Percentiles rank a stretch among this genome's conserved stretches.
Conservation (phyloP, 208 protist species). For the Tetramitus jugosus region DNA sequence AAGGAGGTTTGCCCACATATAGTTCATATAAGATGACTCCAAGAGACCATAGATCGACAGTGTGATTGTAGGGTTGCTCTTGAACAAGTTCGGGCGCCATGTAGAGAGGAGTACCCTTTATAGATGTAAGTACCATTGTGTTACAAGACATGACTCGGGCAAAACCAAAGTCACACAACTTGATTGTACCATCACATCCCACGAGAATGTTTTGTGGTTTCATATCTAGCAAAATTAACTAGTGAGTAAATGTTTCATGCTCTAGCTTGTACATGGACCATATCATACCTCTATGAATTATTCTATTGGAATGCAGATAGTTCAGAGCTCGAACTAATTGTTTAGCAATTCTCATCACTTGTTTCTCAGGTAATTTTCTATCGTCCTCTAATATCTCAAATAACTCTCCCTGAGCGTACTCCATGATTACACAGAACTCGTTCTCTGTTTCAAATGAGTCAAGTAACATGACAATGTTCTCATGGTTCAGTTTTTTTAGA, state of each 20-base stretch:
- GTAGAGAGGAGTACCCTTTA: slow-evolving; percentile 90
- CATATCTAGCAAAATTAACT: slow-evolving; percentile 57
- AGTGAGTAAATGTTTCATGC: slow-evolving; percentile 11
- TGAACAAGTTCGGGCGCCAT: slow-evolving; percentile 90
- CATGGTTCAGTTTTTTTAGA: slow-evolving; percentile 82
- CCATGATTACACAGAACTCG: slow-evolving; percentile 85
- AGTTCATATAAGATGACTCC: slow-evolving; percentile 96
- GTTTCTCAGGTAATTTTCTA: slow-evolving; percentile 68
- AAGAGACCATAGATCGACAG: slow-evolving; percentile 92
- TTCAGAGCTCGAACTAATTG: slow-evolving; percentile 89
- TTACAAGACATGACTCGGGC: slow-evolving; percentile 85
- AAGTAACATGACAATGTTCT: slow-evolving; percentile 90
- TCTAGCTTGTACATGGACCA: slow-evolving; percentile 34
- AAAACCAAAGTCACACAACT: slow-evolving; percentile 97
- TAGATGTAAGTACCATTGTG: slow-evolving; percentile 85
- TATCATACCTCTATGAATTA: slow-evolving; percentile 95
- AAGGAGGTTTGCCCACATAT: slow-evolving; percentile 86
- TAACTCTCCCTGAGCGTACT: slow-evolving; percentile 81
- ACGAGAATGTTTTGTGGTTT: slow-evolving; percentile 93
- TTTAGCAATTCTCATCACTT: slow-evolving; percentile 83
- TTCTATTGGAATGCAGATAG: slow-evolving; percentile 89
- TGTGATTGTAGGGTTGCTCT: slow-evolving; percentile 84
- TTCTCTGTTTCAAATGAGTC: slow-evolving; percentile 89
- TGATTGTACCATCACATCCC: slow-evolving; percentile 79
- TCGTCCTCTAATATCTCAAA: slow-evolving; percentile 87